Percentiles rank a stretch among this genome's conserved stretches.
Conservation (phyloP, 1,284 basidiomycete genomes). For the Schizopora paradoxa region DNA sequence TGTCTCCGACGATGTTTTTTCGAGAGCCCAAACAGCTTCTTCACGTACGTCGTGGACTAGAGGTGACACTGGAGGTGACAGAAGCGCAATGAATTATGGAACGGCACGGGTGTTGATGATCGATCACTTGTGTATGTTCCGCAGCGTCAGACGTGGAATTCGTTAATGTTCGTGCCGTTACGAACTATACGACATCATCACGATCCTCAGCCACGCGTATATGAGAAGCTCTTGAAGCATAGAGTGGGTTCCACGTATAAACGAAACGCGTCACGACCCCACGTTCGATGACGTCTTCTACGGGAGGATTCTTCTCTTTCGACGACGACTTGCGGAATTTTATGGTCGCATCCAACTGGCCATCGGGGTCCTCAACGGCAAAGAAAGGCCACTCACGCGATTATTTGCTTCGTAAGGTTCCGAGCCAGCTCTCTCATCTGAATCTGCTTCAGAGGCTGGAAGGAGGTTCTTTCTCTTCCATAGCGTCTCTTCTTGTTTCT, state of each 20-base stretch:
- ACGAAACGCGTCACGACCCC: slow-evolving; percentile 98
- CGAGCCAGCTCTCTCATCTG: slow-evolving; percentile 78
- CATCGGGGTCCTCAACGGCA: slow-evolving; percentile 87
- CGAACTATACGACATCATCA: slow-evolving; percentile 61
- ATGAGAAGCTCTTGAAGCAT: slow-evolving; percentile 81
- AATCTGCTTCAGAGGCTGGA: slow-evolving; percentile 66
- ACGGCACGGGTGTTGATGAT: slow-evolving; percentile 93
- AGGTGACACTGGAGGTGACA: slow-evolving; percentile 80
- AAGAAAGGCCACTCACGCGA: slow-evolving; percentile 30
- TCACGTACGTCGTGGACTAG: slow-evolving; percentile 97
- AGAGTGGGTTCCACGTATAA: slow-evolving; percentile 81
- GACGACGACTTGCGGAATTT: slow-evolving; percentile 98
- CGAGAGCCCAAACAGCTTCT: slow-evolving; percentile 95
- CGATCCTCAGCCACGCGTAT: slow-evolving; percentile 8
- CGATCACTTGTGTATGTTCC: slow-evolving; percentile 97
- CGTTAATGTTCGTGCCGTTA: slow-evolving; percentile 98
- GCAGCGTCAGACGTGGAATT: slow-evolving; percentile 99
- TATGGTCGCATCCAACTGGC: slow-evolving; percentile 90
- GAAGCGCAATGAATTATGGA: slow-evolving; percentile 94
- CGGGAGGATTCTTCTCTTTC: slow-evolving; percentile 99
- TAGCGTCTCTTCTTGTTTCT: slow-evolving; percentile 95
- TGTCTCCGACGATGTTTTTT: slow-evolving; percentile 96
- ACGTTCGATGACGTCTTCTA: slow-evolving; percentile 97
- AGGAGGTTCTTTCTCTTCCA: slow-evolving; percentile 93
- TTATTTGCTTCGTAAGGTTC: slow-evolving; percentile 59